A percentile compares a stretch with the other conserved stretches of the same genome.
phyloP scores from a whole-genome alignment of 163 green algal genomes.

The Picocystis sp. region DNA sequence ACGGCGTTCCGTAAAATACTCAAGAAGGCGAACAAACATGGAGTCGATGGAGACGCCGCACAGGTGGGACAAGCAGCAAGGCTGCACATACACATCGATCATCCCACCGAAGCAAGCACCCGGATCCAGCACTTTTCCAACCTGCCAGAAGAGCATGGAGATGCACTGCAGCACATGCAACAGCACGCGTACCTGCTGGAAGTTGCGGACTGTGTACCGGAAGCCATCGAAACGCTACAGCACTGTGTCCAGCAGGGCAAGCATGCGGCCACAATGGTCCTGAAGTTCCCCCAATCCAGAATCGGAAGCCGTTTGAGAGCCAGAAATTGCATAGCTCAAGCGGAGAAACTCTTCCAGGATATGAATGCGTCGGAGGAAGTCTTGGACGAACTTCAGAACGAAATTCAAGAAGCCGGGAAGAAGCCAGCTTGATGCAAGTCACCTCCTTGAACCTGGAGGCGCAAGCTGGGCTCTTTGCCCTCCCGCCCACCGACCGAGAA shows the following conservation, averaged over 20 bases:
- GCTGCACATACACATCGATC: conserved; percentile 7
- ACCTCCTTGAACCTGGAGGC: background rate
- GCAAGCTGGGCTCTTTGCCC: conserved; percentile 12
- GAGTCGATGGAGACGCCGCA: background rate
- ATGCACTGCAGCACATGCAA: conserved; percentile 2
- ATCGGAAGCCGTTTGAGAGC: background rate
- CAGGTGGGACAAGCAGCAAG: background rate
- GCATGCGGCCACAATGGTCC: background rate
- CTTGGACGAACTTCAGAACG: background rate
- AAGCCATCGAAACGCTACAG: conserved; percentile 1
- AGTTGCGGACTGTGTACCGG: conserved; percentile 1
- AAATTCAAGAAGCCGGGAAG: background rate
- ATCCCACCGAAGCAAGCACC: conserved; percentile 13
- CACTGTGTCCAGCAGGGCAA: background rate
- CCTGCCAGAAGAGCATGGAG: conserved; percentile 1
- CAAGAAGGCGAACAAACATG: conserved; percentile 22
- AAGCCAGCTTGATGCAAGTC: background rate
- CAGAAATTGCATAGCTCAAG: background rate
- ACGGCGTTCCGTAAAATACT: conserved; percentile 28
- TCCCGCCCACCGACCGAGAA: conserved; percentile 7
- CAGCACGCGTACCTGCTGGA: conserved; percentile 3
- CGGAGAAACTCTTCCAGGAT: background rate
- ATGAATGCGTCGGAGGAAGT: background rate
- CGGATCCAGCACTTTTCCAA: background rate
- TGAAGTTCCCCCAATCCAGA: background rate